These are phyloP conservation scores for Picea abies DNA, from an alignment of 83 land plant species.

Conservation along the genomic window DNA sequence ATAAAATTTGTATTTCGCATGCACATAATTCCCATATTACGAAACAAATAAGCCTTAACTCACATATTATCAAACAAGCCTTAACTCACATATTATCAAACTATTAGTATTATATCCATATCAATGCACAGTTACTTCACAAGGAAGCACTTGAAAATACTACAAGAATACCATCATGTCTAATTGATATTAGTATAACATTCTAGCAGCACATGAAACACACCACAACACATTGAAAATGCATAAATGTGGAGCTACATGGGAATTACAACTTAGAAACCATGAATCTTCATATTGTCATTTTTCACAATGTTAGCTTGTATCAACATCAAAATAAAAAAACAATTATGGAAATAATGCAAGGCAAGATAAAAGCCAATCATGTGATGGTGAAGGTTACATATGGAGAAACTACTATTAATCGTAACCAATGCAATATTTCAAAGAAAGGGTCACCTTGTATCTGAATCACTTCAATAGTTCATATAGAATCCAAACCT, in stretches of 20 bases:
- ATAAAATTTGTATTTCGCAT: too few species aligned
- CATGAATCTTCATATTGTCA: constrained; percentile 81
- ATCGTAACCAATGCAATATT: not conserved
- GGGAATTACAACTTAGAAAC: constrained; percentile 39
- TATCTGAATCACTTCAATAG: constrained; percentile 58
- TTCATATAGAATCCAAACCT: not conserved
- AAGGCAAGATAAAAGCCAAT: too few species aligned
- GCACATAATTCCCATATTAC: too few species aligned
- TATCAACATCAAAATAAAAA: not conserved
- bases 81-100: too few species aligned
- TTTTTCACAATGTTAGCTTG: constrained; percentile 88
- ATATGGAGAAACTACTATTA: not conserved
- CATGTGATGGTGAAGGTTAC: too few species aligned
- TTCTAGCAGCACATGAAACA: not conserved
- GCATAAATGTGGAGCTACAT: not conserved
- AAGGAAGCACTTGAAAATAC: not conserved
- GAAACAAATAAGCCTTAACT: too few species aligned
- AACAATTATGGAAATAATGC: constrained; percentile 1
- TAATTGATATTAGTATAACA: not conserved
- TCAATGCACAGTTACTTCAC: not conserved
- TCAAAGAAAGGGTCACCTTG: constrained; percentile 46
- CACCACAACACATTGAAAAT: not conserved
- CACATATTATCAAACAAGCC: too few species aligned
- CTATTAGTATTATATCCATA: too few species aligned
- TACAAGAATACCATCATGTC: not conserved